Evolutionary conservation across 78 protist genomes (phyloP), one percentile per base, ranked within the genome.

Genomic region (Guillardia theta): DNA sequence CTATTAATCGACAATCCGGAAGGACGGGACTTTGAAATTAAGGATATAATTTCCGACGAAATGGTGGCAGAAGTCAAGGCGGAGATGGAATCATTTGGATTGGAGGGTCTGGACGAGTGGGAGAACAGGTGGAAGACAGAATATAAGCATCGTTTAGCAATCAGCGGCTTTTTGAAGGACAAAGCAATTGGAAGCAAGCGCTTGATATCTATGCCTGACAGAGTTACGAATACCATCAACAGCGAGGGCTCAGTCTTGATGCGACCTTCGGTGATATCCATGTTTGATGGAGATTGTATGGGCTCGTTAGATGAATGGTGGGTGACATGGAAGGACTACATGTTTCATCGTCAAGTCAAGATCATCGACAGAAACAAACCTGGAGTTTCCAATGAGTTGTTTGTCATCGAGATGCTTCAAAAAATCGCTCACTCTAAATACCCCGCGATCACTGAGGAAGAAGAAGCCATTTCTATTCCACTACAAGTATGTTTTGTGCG

Each of bases 151-250:
- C 88, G 88, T 21, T 5, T 37, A 50, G 90, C 90, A 4, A 36
- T 78, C 8, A 5, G 10, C 10, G 90, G 9, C 33, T 78, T 78
- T 30, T 48, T 78, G 53, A 78, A 78, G 90, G 90, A 78, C 90
- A 37, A 43, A 36, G 6, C 47, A 46, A 78, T 78, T 48, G 90
- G 90, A 10, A 21, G 37, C 48, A 78, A 78, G 90, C 48, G 47
- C 30, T 48, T 78, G 53, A 78, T 78, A 12, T n/a, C 44, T 48
- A 78, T 78, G 90, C 90, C 90, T 0, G 90, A 78, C 90, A 18
- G 90, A 18, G 24, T 78, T 22, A 43, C 90, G 53, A 78, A 78
- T 48, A 78, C 90, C 50, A 78, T 78, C 90, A 78, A 78, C 90
- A 70, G 83, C 83, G 83, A 70, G 48, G 90, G 90, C 0, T 36